A percentile compares a stretch with the other conserved stretches of the same genome.
Evolutionary conservation across 768 basidiomycete genomes (phyloP).

Genomic region (Pleurotus djamor): DNA sequence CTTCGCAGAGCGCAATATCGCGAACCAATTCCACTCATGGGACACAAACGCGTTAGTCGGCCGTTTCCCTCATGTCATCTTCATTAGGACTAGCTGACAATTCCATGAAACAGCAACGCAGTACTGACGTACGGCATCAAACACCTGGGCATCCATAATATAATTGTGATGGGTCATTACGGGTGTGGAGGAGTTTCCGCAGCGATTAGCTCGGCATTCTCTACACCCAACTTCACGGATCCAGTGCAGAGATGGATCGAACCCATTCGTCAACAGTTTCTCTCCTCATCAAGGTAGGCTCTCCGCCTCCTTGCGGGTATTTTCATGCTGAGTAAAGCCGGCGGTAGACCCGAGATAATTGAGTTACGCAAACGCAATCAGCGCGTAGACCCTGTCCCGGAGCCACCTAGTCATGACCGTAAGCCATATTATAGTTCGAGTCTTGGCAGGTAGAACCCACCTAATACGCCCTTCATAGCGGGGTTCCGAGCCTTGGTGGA

Average conservation of each 20-base stretch:
- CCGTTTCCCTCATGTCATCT: not conserved
- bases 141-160: constrained; percentile 16
- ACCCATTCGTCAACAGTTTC: constrained; percentile 19
- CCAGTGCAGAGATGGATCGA: constrained; percentile 20
- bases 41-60: constrained; percentile 16
- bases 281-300: constrained; percentile 15
- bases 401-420: constrained; percentile 16
- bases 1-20: constrained; percentile 20
- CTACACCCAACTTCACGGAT: constrained; percentile 5
- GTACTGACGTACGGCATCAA: constrained; percentile 16
- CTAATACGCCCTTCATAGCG: constrained; percentile 14
- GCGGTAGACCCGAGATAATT: constrained; percentile 15
- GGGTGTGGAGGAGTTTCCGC: constrained; percentile 20
- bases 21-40: constrained; percentile 15
- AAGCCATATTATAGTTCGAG: not conserved
- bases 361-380: constrained; percentile 14
- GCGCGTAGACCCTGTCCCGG: constrained; percentile 7
- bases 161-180: constrained; percentile 22
- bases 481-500: constrained; percentile 40
- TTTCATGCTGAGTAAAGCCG: not conserved
- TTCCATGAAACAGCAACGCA: constrained; percentile 12
- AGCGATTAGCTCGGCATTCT: constrained; percentile 11
- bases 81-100: not conserved
- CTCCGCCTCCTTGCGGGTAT: not conserved
- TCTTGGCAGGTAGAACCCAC: not conserved